Conservation (phyloP, 2,329 filamentous ascomycete species). For the Colletotrichum spinosum region DNA sequence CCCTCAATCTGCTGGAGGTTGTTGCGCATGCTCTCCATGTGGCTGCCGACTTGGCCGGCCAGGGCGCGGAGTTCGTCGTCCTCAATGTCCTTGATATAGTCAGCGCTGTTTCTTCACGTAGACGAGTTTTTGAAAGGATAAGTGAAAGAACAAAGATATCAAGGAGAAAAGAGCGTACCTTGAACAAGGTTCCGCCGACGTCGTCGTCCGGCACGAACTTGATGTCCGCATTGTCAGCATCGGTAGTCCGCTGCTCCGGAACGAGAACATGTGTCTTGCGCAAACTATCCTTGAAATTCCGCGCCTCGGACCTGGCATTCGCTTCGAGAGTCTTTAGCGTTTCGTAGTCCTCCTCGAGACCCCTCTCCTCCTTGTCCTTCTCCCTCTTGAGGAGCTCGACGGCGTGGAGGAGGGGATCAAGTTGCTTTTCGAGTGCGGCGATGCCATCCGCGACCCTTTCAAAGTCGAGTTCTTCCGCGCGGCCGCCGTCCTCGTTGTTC, state of each 20-base stretch:
- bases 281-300: slow-evolving; percentile 60
- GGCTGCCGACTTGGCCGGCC: slow-evolving; percentile 61
- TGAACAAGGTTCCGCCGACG: slow-evolving; percentile 42
- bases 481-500: slow-evolving; percentile 39
- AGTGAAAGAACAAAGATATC: not conserved
- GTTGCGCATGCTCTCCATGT: slow-evolving; percentile 66
- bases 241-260: slow-evolving; percentile 47
- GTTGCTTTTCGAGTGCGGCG: slow-evolving; percentile 64
- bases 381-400: slow-evolving; percentile 71
- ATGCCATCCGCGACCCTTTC: slow-evolving; percentile 73
- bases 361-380: slow-evolving; percentile 65
- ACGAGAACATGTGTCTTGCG: slow-evolving; percentile 64
- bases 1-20: slow-evolving; percentile 67
- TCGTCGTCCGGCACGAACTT: slow-evolving; percentile 37
- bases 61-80: slow-evolving; percentile 58
- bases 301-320: slow-evolving; percentile 67
- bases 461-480: slow-evolving; percentile 72
- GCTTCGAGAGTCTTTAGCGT: slow-evolving; percentile 62
- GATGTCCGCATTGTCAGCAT: slow-evolving; percentile 23
- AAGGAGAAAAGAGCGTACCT: slow-evolving; percentile 40
- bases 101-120: not conserved
- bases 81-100: slow-evolving; percentile 47
- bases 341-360: slow-evolving; percentile 67
- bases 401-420: slow-evolving; percentile 72
- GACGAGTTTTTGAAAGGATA: not conserved